Evolutionary conservation across 139 green algal genomes (phyloP), one percentile per base, ranked within the genome.

Genomic region (Monoraphidium neglectum): DNA sequence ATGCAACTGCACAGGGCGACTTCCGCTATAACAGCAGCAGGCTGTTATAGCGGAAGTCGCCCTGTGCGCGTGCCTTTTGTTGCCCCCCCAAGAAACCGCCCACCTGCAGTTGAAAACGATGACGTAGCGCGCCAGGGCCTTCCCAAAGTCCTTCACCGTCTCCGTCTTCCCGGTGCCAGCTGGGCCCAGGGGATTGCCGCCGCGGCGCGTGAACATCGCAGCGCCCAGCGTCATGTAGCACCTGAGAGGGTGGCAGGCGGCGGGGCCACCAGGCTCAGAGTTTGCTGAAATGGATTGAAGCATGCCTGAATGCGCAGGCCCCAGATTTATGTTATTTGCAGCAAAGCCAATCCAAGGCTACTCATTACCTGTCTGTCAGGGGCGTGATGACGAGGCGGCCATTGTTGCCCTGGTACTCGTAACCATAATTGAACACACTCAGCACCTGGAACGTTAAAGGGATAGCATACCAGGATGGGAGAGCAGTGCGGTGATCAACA

Each of bases 181-280:
- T 23, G 75, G 75, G 53, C 93, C 94, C 30, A 94, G 92, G 4
- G 94, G 94, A 0, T 94, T 94, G 28, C 94, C 94, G 21, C 94
- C 94, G n/a, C 97, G 89, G 13, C 94, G 82, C 49, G 97, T 83
- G 32, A 87, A 87, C 87, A 96, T 91, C 32, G 93, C 93, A 65
- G 97, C 92, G 10, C 93, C 97, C 10, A 98, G 87, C 2, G 94
- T 98, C 76, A 98, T 97, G 88, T 97, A 97, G 87, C 93, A 97
- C 68, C 40, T 77, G 72, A 2, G 24, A n/a, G n/a, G n/a, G n/a
- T n/a, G 26, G 23, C 18, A 23, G 23, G 30, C 60, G 32, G 30
- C 28, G 32, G 8, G 16, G 8, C 24, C 57, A 65, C n/a, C 18
- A 32, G 28, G n/a, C 35, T 26, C 28, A 61, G 3, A 23, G n/a